Base-by-base conservation (phyloP, 1,284 basidiomycete species). In the Stereum hirsutum region DNA sequence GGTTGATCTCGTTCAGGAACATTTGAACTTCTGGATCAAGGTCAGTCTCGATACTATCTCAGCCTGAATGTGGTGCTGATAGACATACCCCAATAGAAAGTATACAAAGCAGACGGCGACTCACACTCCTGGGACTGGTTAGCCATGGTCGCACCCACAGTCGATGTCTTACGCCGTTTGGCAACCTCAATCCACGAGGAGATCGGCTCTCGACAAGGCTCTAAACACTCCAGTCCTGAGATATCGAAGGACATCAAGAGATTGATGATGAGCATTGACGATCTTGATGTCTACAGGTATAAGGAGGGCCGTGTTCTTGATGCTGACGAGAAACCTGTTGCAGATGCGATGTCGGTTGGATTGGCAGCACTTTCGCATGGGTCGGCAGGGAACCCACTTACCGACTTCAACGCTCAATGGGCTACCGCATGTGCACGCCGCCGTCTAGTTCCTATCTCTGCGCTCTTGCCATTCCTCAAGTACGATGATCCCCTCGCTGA, bases 1-100 rank as follows among this genome's bases (percentile, higher is more conserved):
- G 20, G 53, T 64, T 3, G 67, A 70, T 38, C 53, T 69, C 0
- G 38, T 69, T 27, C 67, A 69, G 38, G 66, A 70, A 42, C 67
- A 70, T 41, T 31, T 63, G 37, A 68, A 65, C 40, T 65, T 53
- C 39, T 66, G 63, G 63, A 63, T 62, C 36, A 61, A 60, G 52
- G 59, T 56, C 21, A 14, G 47, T 21, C 12, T 10, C 19, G n/a
- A 25, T 12, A 5, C 15, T 21, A 23, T 25, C 6, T 41, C 11
- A 38, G 1, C 42, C 42, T 1, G 39, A 20, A 38, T 17, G n/a
- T 8, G 7, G 7, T 19, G 20, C 32, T 4, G 15, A 28, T n/a
- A 17, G 17, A 36, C n/a, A 11, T 12, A 23, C 34, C 20, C 17
- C 37, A 58, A n/a, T n/a, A n/a, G 55, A 45, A 41, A 2, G 51